Percentiles rank a stretch among this genome's conserved stretches.
phyloP scores from a whole-genome alignment of 805 yeast species.

The Suhomyces emberorum region DNA sequence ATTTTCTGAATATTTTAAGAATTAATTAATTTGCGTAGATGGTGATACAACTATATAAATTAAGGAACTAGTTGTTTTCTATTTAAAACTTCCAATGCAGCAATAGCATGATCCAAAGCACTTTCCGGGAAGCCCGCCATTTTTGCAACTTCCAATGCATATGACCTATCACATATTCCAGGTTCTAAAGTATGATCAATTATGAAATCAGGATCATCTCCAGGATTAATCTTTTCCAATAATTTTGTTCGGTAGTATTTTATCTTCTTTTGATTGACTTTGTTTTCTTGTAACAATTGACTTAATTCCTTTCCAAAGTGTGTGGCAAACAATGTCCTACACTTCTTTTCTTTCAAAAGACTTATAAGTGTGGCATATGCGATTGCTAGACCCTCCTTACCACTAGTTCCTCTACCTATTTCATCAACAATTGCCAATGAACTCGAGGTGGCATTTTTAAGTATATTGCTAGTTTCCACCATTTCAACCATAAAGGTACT shows the following conservation, averaged over 20 bases:
- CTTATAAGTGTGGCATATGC: constrained; percentile 73
- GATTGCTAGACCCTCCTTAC: constrained; percentile 78
- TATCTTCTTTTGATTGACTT: constrained; percentile 23
- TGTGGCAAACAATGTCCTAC: constrained; percentile 84
- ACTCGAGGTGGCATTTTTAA: constrained; percentile 31
- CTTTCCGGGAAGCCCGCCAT: constrained; percentile 72
- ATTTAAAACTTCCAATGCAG: constrained; percentile 19
- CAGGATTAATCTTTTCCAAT: constrained; percentile 12
- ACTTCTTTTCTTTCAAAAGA: constrained; percentile 50
- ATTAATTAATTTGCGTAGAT: too few species aligned
- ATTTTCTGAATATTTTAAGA: too few species aligned
- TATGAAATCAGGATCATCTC: constrained; percentile 22
- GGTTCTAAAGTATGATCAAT: constrained; percentile 56
- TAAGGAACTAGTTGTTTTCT: not conserved
- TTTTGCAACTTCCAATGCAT: constrained; percentile 73
- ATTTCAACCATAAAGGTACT: constrained; percentile 54
- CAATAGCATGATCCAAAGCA: constrained; percentile 53
- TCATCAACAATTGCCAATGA: constrained; percentile 51
- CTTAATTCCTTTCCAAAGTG: constrained; percentile 57
- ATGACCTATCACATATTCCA: constrained; percentile 73
- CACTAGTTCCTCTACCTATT: constrained; percentile 59
- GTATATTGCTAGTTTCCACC: constrained; percentile 38
- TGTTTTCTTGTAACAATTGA: constrained; percentile 31
- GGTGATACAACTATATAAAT: too few species aligned
- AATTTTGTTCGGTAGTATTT: constrained; percentile 34